phyloP scores from a whole-genome alignment of 2,329 filamentous ascomycete species.

The Ophiocordyceps camponoti-leonardi region DNA sequence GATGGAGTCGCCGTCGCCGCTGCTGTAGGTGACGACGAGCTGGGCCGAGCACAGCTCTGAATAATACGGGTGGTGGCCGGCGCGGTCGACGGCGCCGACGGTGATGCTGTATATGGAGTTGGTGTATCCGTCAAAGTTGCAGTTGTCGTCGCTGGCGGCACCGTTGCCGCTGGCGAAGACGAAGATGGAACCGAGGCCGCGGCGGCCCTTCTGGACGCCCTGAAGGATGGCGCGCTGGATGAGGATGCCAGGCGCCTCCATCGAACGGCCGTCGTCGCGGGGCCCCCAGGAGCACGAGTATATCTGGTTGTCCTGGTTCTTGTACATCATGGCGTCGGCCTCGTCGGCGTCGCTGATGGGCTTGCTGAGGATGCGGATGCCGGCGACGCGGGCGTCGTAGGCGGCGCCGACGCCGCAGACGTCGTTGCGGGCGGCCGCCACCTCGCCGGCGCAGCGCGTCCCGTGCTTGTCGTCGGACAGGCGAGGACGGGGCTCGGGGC shows the following conservation, averaged over 20 bases:
- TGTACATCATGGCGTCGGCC: conserved; percentile 82
- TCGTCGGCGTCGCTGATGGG: conserved; percentile 86
- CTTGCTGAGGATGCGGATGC: conserved; percentile 82
- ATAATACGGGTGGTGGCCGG: conserved; percentile 83
- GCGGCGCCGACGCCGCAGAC: conserved; percentile 93
- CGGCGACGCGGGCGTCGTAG: conserved; percentile 78
- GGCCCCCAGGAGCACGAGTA: conserved; percentile 99
- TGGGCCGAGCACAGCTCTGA: conserved; percentile 93
- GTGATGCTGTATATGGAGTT: conserved; percentile 99
- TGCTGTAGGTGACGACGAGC: conserved; percentile 91
- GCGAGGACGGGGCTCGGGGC: conserved; percentile 62
- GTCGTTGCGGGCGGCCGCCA: conserved; percentile 80
- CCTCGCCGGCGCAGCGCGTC: conserved; percentile 86
- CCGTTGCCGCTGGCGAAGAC: conserved; percentile 94
- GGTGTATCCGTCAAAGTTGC: conserved; percentile 98
- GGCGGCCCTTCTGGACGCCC: conserved; percentile 74
- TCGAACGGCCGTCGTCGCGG: conserved; percentile 78
- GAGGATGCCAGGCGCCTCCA: conserved; percentile 83
- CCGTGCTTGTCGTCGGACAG: conserved; percentile 78
- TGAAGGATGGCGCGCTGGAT: conserved; percentile 86
- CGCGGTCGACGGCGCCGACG: conserved; percentile 78
- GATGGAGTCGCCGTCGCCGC: conserved; percentile 73
- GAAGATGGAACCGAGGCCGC: conserved; percentile 74
- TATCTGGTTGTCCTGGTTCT: conserved; percentile 80
- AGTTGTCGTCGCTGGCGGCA: conserved; percentile 75